Evolutionary conservation across 257 asterid species (phyloP).

Genomic region (Solanum sejunctum): DNA sequence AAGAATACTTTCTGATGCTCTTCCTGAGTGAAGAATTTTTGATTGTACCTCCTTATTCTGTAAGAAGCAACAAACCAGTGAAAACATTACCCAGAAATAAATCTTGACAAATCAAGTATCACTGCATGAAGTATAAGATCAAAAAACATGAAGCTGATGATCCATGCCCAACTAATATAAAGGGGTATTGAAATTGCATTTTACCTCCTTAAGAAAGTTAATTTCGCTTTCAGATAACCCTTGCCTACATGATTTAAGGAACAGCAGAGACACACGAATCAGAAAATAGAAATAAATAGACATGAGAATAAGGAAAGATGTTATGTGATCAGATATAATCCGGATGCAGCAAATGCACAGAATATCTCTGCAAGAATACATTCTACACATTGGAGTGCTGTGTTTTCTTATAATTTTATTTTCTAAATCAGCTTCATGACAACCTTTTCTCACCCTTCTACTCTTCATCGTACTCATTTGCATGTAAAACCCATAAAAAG

Average conservation of each 20-base stretch:
- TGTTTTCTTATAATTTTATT: neutral
- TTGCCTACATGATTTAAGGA: slow-evolving; percentile 48
- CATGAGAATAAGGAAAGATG: neutral
- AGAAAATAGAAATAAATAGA: slow-evolving; percentile 3
- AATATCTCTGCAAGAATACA: neutral
- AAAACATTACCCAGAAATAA: neutral
- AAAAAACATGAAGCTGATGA: slow-evolving; percentile 1
- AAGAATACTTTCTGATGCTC: slow-evolving; percentile 54
- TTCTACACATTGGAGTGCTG: neutral
- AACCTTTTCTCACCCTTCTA: neutral
- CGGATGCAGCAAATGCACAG: neutral
- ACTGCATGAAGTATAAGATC: neutral
- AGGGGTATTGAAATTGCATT: neutral
- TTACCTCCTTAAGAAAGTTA: slow-evolving; percentile 76
- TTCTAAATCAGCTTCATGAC: neutral
- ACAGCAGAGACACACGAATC: neutral
- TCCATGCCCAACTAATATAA: neutral
- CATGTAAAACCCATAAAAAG: neutral
- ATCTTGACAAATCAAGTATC: neutral
- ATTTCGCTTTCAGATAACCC: slow-evolving; percentile 86
- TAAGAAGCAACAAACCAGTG: slow-evolving; percentile 5
- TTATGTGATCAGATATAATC: neutral
- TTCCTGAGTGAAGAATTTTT: slow-evolving; percentile 74
- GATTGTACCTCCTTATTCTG: slow-evolving; percentile 85
- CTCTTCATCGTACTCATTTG: neutral